Evolutionary conservation across 164 flowering plant genomes (phyloP).

Genomic region (Saururus chinensis): DNA sequence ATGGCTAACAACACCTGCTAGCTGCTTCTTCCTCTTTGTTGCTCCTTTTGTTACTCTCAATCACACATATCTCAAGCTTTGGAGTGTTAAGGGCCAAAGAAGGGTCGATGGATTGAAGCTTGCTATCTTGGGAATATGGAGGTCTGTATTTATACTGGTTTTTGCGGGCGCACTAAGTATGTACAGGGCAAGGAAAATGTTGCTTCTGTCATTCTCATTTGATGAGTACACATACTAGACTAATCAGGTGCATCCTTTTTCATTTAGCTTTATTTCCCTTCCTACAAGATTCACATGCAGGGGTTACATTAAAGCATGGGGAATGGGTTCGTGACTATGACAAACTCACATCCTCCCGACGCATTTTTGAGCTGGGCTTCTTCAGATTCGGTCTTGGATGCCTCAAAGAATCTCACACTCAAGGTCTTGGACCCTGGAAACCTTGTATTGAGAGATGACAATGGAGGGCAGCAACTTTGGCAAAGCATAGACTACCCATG

Average conservation of each 20-base stretch:
- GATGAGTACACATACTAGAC: not conserved
- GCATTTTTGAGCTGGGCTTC: not conserved
- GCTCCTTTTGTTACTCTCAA: no score
- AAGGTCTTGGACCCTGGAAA: constrained; percentile 22
- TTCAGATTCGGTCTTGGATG: constrained; percentile 1
- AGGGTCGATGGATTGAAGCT: no score
- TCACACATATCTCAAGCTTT: no score
- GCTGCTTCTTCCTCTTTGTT: no score
- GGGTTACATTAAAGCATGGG: not conserved
- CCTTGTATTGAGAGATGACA: constrained; percentile 14
- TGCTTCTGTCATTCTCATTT: no score
- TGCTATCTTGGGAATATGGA: no score
- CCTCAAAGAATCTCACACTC: constrained; percentile 2
- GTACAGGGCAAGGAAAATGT: no score
- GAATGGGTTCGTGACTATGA: not conserved
- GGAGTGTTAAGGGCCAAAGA: no score
- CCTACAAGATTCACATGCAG: not conserved
- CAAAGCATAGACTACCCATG: constrained; percentile 10
- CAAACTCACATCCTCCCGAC: not conserved
- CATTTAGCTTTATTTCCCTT: not conserved
- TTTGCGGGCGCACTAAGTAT: no score
- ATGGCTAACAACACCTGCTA: not conserved
- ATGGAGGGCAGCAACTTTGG: not conserved
- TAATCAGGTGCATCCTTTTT: not conserved
- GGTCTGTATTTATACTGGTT: no score